Evolutionary conservation across 495 filamentous ascomycete genomes (phyloP).

Genomic region (Penicillium tannophilum): DNA sequence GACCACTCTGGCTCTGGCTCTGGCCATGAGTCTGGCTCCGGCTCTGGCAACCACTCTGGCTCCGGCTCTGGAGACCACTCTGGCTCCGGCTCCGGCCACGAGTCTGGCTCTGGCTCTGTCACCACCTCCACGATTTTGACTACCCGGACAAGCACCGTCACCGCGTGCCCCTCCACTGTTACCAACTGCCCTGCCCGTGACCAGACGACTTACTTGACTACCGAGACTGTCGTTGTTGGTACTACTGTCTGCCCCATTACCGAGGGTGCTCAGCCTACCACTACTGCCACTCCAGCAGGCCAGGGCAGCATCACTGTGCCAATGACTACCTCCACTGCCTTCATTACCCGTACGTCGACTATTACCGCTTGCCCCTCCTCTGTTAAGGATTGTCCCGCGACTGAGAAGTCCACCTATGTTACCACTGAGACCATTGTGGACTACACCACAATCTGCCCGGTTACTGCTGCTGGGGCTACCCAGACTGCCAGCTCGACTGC

Average conservation of each 20-base stretch:
- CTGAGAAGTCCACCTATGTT: constrained; percentile 17
- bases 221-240: constrained; percentile 8
- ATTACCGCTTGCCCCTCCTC: constrained; percentile 22
- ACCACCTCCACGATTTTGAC: constrained; percentile 38
- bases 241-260: constrained; percentile 16
- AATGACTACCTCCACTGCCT: constrained; percentile 19
- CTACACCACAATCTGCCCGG: constrained; percentile 13
- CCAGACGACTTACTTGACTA: constrained; percentile 6
- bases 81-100: neutral
- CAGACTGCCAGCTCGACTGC: neutral
- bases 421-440: constrained; percentile 22
- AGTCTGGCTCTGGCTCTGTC: neutral
- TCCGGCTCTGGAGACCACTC: neutral
- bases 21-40: neutral
- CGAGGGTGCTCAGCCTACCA: constrained; percentile 9
- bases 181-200: constrained; percentile 25
- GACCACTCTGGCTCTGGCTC: neutral
- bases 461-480: constrained; percentile 4
- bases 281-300: neutral
- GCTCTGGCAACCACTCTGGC: neutral
- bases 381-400: constrained; percentile 22
- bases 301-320: neutral
- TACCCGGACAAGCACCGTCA: constrained; percentile 33
- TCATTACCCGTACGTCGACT: constrained; percentile 16
- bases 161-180: constrained; percentile 30